These are phyloP conservation scores for thale cress (Arabidopsis thaliana) DNA, from an alignment of 345 rosid genomes.

Conservation along the genomic window TAIR10.1 NC_003070.9:6151001-6151500, in stretches of 20 bases:
- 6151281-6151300: background rate
- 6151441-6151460: slow-evolving; percentile 78
- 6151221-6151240: slow-evolving; percentile 86
- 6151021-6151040: slow-evolving; percentile 77
- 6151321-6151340: background rate
- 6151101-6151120: slow-evolving; percentile 87
- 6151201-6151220: slow-evolving; percentile 80
- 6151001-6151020: background rate
- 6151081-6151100: slow-evolving; percentile 80
- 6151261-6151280: slow-evolving; percentile 27
- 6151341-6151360: slow-evolving; percentile 80
- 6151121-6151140: slow-evolving; percentile 91
- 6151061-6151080: slow-evolving; percentile 82
- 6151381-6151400: slow-evolving; percentile 88
- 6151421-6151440: slow-evolving; percentile 80
- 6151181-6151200: slow-evolving; percentile 94
- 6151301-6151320: slow-evolving; percentile 10
- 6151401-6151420: slow-evolving; percentile 85
- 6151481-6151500: slow-evolving; percentile 98
- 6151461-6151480: slow-evolving; percentile 86
- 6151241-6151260: slow-evolving; percentile 92
- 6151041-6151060: slow-evolving; percentile 81
- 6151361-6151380: slow-evolving; percentile 86
- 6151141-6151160: slow-evolving; percentile 87
- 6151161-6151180: slow-evolving; percentile 59